phyloP scores from a whole-genome alignment of 108 stramenopile species.

The Aurantiochytrium sp. region DNA sequence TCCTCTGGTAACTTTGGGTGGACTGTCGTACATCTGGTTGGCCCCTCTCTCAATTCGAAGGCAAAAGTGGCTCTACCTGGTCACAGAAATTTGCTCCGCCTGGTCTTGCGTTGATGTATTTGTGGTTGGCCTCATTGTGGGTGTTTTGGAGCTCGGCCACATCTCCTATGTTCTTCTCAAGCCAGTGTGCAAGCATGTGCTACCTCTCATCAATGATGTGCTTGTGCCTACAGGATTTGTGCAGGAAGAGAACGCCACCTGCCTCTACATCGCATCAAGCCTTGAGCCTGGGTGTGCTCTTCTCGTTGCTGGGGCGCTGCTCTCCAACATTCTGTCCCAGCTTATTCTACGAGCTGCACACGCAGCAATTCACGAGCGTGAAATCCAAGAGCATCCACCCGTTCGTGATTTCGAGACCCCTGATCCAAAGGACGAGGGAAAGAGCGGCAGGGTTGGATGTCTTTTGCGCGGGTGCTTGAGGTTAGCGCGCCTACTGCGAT shows the following conservation, averaged over 20 bases:
- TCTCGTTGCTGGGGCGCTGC: neutral
- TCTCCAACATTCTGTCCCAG: neutral
- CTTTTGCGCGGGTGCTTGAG: neutral
- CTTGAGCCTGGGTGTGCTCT: neutral
- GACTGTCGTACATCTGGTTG: neutral
- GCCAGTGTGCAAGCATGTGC: neutral
- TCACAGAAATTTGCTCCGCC: neutral
- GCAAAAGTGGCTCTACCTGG: neutral
- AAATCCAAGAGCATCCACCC: neutral
- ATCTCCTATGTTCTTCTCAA: neutral
- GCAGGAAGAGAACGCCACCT: neutral
- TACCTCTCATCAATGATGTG: neutral
- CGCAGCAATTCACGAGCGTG: neutral
- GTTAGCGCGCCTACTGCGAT: neutral
- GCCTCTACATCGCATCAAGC: neutral
- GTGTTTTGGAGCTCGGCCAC: neutral
- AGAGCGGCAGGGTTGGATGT: neutral
- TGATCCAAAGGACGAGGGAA: neutral
- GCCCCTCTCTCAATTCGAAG: neutral
- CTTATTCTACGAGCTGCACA: neutral
- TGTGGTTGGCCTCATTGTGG: neutral
- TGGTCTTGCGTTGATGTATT: slow-evolving; percentile 15
- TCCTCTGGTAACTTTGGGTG: neutral
- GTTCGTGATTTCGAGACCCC: neutral
- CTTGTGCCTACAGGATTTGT: neutral